phyloP scores from a whole-genome alignment of 202 grass and related monocot genomes.

The Brachypodium distachyon region DNA sequence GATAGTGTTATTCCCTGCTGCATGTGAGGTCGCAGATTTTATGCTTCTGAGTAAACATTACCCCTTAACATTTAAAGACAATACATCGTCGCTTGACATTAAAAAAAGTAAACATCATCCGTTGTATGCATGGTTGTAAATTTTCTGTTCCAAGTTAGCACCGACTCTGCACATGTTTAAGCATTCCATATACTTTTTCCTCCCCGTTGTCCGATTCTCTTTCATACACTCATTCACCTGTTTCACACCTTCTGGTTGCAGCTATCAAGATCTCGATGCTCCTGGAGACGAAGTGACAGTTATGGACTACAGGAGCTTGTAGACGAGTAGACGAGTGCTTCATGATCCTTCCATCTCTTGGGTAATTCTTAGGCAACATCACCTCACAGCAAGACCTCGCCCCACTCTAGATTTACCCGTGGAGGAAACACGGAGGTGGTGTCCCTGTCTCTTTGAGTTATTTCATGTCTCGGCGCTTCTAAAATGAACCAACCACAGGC shows the following conservation, averaged over 20 bases:
- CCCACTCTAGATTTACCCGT: background rate
- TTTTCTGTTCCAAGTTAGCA: background rate
- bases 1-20: background rate
- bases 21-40: background rate
- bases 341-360: background rate
- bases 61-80: background rate
- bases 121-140: background rate
- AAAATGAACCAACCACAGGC: constrained; percentile 23
- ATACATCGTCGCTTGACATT: background rate
- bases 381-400: background rate
- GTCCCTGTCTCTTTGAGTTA: background rate
- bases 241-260: constrained; percentile 20
- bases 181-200: background rate
- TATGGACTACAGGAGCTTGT: constrained; percentile 96
- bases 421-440: background rate
- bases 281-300: constrained; percentile 97
- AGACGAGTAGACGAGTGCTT: constrained; percentile 26
- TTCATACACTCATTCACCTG: background rate
- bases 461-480: background rate
- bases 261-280: constrained; percentile 97
- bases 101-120: background rate
- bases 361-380: constrained; percentile 9
- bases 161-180: background rate
- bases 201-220: background rate
- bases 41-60: background rate